Conservation (phyloP, 1,284 basidiomycete genomes). For the Kwoniella shivajii region DNA sequence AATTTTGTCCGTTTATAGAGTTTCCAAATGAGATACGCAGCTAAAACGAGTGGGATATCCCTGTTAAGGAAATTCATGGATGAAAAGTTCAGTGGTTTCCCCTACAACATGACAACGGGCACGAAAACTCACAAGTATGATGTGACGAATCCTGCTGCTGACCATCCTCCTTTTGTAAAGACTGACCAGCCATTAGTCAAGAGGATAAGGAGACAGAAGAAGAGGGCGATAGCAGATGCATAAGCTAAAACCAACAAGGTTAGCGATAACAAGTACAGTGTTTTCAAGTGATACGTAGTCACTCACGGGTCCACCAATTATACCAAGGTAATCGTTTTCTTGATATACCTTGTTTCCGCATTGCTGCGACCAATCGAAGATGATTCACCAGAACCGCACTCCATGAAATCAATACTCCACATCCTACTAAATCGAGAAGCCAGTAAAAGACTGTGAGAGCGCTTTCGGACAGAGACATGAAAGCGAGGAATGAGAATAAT, state of each 20-base stretch:
- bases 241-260: constrained; percentile 11
- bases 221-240: constrained; percentile 18
- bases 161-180: constrained; percentile 28
- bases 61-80: not conserved
- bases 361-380: constrained; percentile 16
- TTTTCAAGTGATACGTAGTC: not conserved
- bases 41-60: constrained; percentile 29
- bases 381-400: constrained; percentile 25
- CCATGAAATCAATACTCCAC: constrained; percentile 34
- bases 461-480: constrained; percentile 37
- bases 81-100: not conserved
- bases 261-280: not conserved
- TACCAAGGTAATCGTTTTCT: constrained; percentile 26
- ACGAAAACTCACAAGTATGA: constrained; percentile 26
- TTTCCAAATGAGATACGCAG: constrained; percentile 24
- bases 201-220: constrained; percentile 22
- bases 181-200: constrained; percentile 33
- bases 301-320: constrained; percentile 32
- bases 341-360: constrained; percentile 20
- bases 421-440: constrained; percentile 33
- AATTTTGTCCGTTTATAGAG: constrained; percentile 20
- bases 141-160: constrained; percentile 27
- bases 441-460: constrained; percentile 38
- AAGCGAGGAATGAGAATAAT: constrained; percentile 47
- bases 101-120: not conserved